Evolutionary conservation across 2,329 filamentous ascomycete genomes (phyloP).

Genomic region (Lasiodiplodia gonubiensis): DNA sequence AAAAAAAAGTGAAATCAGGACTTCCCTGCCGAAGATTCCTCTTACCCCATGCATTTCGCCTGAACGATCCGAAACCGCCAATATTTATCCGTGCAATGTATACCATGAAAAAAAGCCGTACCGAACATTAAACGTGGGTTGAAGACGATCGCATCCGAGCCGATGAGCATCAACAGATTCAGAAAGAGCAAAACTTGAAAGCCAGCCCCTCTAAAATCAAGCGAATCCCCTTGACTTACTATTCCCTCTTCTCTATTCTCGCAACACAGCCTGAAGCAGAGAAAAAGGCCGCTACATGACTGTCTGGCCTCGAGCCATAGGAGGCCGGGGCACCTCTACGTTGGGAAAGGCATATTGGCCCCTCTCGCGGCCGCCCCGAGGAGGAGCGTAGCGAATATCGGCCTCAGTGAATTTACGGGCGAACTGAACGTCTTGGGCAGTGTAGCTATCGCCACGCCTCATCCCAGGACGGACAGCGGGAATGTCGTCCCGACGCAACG

Average conservation of each 20-base stretch:
- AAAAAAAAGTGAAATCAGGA: background rate
- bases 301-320: background rate
- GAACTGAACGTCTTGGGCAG: slow-evolving; percentile 42
- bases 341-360: background rate
- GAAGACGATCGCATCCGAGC: background rate
- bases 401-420: slow-evolving; percentile 41
- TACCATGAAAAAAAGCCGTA: background rate
- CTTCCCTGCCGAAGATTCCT: background rate
- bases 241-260: slow-evolving; percentile 16
- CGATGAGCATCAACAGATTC: background rate
- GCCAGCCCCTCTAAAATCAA: slow-evolving; percentile 9
- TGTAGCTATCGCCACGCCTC: slow-evolving; percentile 36
- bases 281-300: background rate
- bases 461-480: slow-evolving; percentile 32
- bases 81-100: slow-evolving; percentile 2
- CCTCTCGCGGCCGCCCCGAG: background rate
- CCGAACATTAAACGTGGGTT: background rate
- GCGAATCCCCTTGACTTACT: background rate
- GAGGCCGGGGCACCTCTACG: slow-evolving; percentile 7
- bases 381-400: slow-evolving; percentile 40
- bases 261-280: background rate
- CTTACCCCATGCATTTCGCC: slow-evolving; percentile 13
- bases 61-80: background rate
- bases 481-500: slow-evolving; percentile 33
- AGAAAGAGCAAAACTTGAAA: slow-evolving; percentile 8